Base-by-base conservation (phyloP, 139 green algal genomes). In the Mesostigma viride region DNA sequence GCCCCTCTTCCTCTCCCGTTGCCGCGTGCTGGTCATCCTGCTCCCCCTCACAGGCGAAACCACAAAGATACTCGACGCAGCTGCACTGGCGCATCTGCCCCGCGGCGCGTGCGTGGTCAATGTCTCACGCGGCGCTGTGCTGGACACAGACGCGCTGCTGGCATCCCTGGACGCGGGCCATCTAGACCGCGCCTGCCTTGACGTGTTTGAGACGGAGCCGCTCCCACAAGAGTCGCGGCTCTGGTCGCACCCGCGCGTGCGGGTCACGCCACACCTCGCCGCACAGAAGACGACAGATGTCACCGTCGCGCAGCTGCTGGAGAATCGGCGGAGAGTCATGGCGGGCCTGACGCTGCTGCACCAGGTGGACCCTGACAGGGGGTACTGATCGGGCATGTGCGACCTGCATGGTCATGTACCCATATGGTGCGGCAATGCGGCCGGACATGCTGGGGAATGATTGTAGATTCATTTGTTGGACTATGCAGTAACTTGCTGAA, bases 191-290 rank as follows among this genome's bases (percentile, higher is more conserved):
- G 87, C 87, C 3, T 83, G 64, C 0, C 75, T 94, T 34, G 87
- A 94, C 48, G 87, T 94, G 35, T 89, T 86, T 68, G 76, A 71
- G 2, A 73, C 62, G 34, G 87, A 91, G 79, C 87, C 87, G 11
- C 79, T 94, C 53, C 64, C 64, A 17, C 3, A 60, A 34, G 33
- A 59, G n/a, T 59, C 62, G 11, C 32, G 27, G 32, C 36, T 59
- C 35, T 59, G 62, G 33, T 28, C 53, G 24, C 53, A 53, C 40
- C 40, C 40, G 14, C 14, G 17, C 14, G 17, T 53, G 14, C 14
- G 40, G 17, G 17, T 53, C 40, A 53, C 40, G 14, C 40, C 40
- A 14, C 40, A 53, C 17, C 14, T 24, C 40, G 14, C 40, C 14
- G 40, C 40, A 53, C 17, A 14, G 17, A 53, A 14, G 14, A 53